Conservation (phyloP, 2,329 filamentous ascomycete species). For the Xylariaceae sp. region DNA sequence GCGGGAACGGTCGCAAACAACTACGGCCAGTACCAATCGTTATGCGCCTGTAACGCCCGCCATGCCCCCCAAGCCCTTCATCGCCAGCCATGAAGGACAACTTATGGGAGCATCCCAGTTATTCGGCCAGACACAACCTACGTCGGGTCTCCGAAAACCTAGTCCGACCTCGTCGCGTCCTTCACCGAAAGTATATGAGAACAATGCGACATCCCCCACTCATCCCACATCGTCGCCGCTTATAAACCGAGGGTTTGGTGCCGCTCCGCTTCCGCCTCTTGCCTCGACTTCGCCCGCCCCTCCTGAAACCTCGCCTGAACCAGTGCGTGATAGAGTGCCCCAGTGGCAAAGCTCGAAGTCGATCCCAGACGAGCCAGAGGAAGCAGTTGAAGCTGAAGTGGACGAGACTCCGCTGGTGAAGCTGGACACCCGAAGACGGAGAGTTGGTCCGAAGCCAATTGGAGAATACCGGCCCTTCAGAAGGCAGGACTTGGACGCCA, state of each 20-base stretch:
- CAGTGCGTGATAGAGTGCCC: constrained; percentile 14
- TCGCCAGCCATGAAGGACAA: constrained; percentile 21
- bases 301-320: constrained; percentile 18
- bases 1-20: constrained; percentile 30
- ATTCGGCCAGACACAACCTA: constrained; percentile 50
- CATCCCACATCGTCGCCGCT: constrained; percentile 42
- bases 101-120: constrained; percentile 44
- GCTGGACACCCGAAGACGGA: constrained; percentile 9
- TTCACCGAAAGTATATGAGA: constrained; percentile 42
- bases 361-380: constrained; percentile 2
- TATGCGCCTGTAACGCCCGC: constrained; percentile 45
- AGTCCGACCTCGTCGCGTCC: constrained; percentile 56
- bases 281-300: constrained; percentile 40
- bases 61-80: constrained; percentile 28
- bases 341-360: constrained; percentile 14
- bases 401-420: constrained; percentile 16
- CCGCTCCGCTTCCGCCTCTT: constrained; percentile 38
- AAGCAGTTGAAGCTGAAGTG: constrained; percentile 10
- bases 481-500: constrained; percentile 13
- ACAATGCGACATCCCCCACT: constrained; percentile 43
- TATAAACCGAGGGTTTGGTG: constrained; percentile 43
- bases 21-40: constrained; percentile 20
- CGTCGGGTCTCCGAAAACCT: constrained; percentile 44
- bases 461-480: constrained; percentile 24
- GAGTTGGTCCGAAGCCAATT: constrained; percentile 25